Conservation (phyloP, 495 filamentous ascomycete genomes). For the Podospora bellae-mahoneyi region DNA sequence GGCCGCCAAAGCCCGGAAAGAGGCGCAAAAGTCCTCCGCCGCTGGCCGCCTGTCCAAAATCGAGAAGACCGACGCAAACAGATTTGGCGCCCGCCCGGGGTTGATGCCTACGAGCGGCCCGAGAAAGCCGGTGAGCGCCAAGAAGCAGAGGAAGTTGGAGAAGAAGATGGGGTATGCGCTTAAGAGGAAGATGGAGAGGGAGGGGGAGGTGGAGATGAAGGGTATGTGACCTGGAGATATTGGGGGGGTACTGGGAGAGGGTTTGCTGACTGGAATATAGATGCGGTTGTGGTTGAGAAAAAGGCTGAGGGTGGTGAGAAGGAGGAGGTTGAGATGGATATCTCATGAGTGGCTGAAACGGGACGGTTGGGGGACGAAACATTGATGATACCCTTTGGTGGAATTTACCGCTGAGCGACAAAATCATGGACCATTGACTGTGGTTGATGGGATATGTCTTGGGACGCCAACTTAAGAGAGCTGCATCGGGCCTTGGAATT, state of each 20-base stretch:
- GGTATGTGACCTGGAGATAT: slow-evolving; percentile 29
- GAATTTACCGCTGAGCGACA: background rate
- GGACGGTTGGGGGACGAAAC: background rate
- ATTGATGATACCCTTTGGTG: background rate
- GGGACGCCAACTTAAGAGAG: too few species aligned
- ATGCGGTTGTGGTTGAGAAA: background rate
- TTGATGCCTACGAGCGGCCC: slow-evolving; percentile 46
- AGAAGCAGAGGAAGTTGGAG: slow-evolving; percentile 46
- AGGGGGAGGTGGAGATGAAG: slow-evolving; percentile 43
- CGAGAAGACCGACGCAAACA: slow-evolving; percentile 30
- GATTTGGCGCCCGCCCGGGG: slow-evolving; percentile 38
- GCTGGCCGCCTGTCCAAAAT: slow-evolving; percentile 25
- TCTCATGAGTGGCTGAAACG: background rate
- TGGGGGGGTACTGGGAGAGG: too few species aligned
- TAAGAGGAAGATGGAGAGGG: slow-evolving; percentile 40
- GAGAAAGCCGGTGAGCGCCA: slow-evolving; percentile 36
- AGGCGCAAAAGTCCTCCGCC: slow-evolving; percentile 27
- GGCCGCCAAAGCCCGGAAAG: slow-evolving; percentile 31
- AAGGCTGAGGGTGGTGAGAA: slow-evolving; percentile 9
- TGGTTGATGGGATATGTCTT: too few species aligned
- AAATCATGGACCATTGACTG: background rate
- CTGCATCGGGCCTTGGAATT: too few species aligned
- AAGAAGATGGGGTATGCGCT: slow-evolving; percentile 39
- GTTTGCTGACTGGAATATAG: background rate
- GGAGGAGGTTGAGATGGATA: slow-evolving; percentile 24